Base-by-base conservation (phyloP, 1,284 basidiomycete genomes). In the Fistulinella cinereoalba region DNA sequence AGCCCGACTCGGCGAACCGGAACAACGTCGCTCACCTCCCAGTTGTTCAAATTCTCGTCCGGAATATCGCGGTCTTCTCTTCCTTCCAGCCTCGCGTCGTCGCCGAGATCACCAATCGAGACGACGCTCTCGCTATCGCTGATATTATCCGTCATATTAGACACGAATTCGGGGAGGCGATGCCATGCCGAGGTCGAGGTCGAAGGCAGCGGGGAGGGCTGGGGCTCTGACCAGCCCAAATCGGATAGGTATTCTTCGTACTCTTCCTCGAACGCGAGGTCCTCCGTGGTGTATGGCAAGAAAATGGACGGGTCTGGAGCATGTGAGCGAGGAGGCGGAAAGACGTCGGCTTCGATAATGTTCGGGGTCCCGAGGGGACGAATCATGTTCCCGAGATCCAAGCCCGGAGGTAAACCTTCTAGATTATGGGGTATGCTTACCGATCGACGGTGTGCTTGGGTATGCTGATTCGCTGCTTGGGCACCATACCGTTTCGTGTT, bases 121-220 rank as follows among this genome's bases (percentile, higher is more conserved):
- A 79, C 90, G 25, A 94, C 88, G 60, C 89, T 93, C 68, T 95
- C 92, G 56, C 82, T 89, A 66, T 95, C 92, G 60, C 88, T 92
- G 56, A 94, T 92, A 22, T 80, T 80, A 57, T 90, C 87, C 19
- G 82, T 76, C 55, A 91, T 83, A 52, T 85, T 83, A 32, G 80
- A 72, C 23, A 80, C 83, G 56, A 84, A 82, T 54, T 79, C 73
- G 5, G 87, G 86, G 32, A 91, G 72, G 37, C 85, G 73, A 52
- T 81, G 77, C 88, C 88, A 91, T 11, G 87, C 86, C n/a, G 84
- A 86, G 37, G 41, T 57, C 9, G 49, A 53, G 44, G 42, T 36
- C 6, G 78, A 73, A n/a, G 69, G 71, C 34, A 73, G 69, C 29
- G 70, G 59, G 24, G 71, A 66, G 27, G 65, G 58, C 43, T 77